Evolutionary conservation across 2,329 filamentous ascomycete genomes (phyloP).

Genomic region (Diplodia corticola): DNA sequence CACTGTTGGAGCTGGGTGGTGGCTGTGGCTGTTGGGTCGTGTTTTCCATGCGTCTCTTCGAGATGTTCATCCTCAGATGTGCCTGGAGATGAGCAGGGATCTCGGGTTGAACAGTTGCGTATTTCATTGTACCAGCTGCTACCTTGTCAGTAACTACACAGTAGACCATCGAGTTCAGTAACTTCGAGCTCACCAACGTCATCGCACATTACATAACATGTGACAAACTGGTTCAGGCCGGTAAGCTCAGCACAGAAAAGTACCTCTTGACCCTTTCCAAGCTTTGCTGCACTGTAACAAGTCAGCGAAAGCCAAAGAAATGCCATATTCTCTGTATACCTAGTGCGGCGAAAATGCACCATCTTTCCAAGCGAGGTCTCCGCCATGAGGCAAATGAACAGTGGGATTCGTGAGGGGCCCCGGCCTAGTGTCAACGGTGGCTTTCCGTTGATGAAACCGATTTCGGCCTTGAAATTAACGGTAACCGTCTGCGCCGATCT

Average conservation of each 20-base stretch:
- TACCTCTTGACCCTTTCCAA: slow-evolving; percentile 64
- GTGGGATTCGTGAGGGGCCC: slow-evolving; percentile 45
- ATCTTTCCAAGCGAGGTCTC: slow-evolving; percentile 69
- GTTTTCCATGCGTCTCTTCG: slow-evolving; percentile 32
- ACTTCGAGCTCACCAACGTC: slow-evolving; percentile 61
- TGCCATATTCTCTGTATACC: slow-evolving; percentile 38
- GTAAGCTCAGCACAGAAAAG: slow-evolving; percentile 60
- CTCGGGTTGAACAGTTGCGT: slow-evolving; percentile 54
- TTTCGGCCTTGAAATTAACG: slow-evolving; percentile 64
- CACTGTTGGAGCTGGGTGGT: slow-evolving; percentile 29
- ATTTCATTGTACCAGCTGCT: slow-evolving; percentile 56
- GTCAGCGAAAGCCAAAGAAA: not conserved
- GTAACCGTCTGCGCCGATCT: slow-evolving; percentile 46
- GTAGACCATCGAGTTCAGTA: not conserved
- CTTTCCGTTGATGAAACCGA: slow-evolving; percentile 72
- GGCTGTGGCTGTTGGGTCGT: not conserved
- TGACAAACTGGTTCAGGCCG: slow-evolving; percentile 58
- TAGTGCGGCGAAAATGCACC: slow-evolving; percentile 66
- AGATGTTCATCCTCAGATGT: slow-evolving; percentile 28
- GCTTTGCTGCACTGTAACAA: slow-evolving; percentile 59
- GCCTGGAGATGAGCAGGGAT: slow-evolving; percentile 49
- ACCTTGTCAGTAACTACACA: not conserved
- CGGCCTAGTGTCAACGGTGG: slow-evolving; percentile 61
- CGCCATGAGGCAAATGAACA: slow-evolving; percentile 73
- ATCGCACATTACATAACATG: slow-evolving; percentile 77